Conservation (phyloP, 805 yeast species). For the Sugiyamaella chiloensis region DNA sequence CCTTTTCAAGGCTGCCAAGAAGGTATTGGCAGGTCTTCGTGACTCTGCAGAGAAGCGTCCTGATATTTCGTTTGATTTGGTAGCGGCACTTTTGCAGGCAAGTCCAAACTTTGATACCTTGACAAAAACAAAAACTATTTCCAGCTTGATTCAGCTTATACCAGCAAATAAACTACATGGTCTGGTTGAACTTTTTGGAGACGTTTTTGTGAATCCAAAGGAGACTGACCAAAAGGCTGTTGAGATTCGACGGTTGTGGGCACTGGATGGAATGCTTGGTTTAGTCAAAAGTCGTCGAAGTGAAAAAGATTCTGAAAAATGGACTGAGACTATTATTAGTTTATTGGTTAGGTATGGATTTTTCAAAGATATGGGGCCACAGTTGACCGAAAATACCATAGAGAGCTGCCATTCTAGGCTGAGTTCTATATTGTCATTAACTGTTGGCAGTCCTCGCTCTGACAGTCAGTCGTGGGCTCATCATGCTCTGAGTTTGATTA, state of each 20-base stretch:
- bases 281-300: slow-evolving; percentile 33
- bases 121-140: slow-evolving; percentile 68
- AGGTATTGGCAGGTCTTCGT: slow-evolving; percentile 44
- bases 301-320: slow-evolving; percentile 20
- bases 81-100: slow-evolving; percentile 39
- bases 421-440: slow-evolving; percentile 61
- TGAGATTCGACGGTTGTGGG: slow-evolving; percentile 49
- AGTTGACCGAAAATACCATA: slow-evolving; percentile 23
- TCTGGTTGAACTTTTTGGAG: slow-evolving; percentile 26
- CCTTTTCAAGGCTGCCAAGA: slow-evolving; percentile 63
- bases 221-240: slow-evolving; percentile 25
- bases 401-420: slow-evolving; percentile 43
- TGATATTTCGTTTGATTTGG: slow-evolving; percentile 32
- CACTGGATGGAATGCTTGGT: slow-evolving; percentile 54
- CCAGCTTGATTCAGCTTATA: slow-evolving; percentile 37
- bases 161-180: slow-evolving; percentile 17
- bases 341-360: slow-evolving; percentile 43
- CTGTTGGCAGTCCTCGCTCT: slow-evolving; percentile 44
- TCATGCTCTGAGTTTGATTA: slow-evolving; percentile 25
- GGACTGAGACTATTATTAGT: slow-evolving; percentile 39
- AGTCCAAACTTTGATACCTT: slow-evolving; percentile 62
- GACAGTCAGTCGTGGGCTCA: slow-evolving; percentile 59
- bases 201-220: slow-evolving; percentile 18
- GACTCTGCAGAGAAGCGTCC: slow-evolving; percentile 40
- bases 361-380: slow-evolving; percentile 31